Evolutionary conservation across 352 stramenopile genomes (phyloP), one percentile per base, ranked within the genome.

Genomic region (Globisporangium barbulae): DNA sequence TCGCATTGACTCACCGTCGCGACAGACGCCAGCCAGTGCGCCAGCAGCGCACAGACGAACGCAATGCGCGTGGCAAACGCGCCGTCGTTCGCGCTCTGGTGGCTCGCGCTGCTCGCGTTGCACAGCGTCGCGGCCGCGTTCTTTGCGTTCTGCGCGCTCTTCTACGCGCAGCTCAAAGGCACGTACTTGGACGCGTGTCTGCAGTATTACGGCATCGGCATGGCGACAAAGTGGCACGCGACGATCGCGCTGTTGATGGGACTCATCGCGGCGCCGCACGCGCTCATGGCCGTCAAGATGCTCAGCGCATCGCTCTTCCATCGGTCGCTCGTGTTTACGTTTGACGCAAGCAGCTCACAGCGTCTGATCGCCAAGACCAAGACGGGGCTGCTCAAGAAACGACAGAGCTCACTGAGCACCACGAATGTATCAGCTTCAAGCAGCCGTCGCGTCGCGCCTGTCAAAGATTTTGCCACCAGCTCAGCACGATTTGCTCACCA

Each of bases 131-230:
- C 28, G 2, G 49, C 49, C 15, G 7, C 28, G 6, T 55, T 55
- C 28, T 55, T 55, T 17, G 30, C 49, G 13, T 6, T 61, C 28
- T 48, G 22, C 6, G 37, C 59, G 50, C 30, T 59, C 37, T 59
- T 59, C 50, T 59, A 65, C 49, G 28, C 31, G 21, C 49, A 52
- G 25, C 59, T 65, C n/a, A 13, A 47, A 35, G 49, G 39, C 50
- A 65, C 59, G 15, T 25, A 45, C 59, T 19, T 65, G 12, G 59
- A 53, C n/a, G 7, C 8, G 8, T 52, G n/a, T 3, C 59, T 65
- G 9, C 50, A 53, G 15, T 54, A 12, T 3, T 53, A 37, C 59
- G 15, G 15, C 10, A 59, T 59, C 28, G 39, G 41, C 39, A 59
- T 54, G 49, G 22, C 9, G 5, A 25, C 25, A 2, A 53, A 59